A percentile compares a stretch with the other conserved stretches of the same genome.
These are phyloP conservation scores for Fusarium solani-melongenae DNA, from an alignment of 2,329 filamentous ascomycete species.

Conservation along the genomic window DNA sequence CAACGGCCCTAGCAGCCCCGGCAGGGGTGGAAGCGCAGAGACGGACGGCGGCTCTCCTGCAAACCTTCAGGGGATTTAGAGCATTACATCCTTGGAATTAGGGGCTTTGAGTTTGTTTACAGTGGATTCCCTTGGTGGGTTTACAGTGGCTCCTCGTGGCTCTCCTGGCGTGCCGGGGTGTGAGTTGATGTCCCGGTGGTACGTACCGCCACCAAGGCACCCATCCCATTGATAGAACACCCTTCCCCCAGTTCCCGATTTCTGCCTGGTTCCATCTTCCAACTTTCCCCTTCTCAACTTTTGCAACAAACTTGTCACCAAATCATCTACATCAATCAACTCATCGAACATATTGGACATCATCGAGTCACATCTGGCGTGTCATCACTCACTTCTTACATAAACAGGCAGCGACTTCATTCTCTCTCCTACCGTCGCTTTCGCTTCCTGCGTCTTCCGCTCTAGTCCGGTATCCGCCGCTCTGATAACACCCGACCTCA, in stretches of 20 bases:
- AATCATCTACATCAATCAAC: slow-evolving; percentile 23
- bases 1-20: slow-evolving; percentile 34
- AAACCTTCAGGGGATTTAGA: slow-evolving; percentile 11
- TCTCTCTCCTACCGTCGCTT: neutral
- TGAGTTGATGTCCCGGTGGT: slow-evolving; percentile 25
- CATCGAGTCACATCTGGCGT: neutral
- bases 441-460: slow-evolving; percentile 12
- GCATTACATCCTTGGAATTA: slow-evolving; percentile 15
- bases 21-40: neutral
- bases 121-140: slow-evolving; percentile 33
- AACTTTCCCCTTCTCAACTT: slow-evolving; percentile 38
- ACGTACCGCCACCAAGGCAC: slow-evolving; percentile 42
- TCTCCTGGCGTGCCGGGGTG: slow-evolving; percentile 19
- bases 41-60: neutral
- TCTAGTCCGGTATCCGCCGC: slow-evolving; percentile 20
- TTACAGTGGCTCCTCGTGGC: slow-evolving; percentile 28
- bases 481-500: slow-evolving; percentile 3
- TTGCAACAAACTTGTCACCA: slow-evolving; percentile 30
- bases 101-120: slow-evolving; percentile 32
- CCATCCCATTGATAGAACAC: slow-evolving; percentile 50
- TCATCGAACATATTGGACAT: slow-evolving; percentile 20
- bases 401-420: slow-evolving; percentile 12
- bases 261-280: slow-evolving; percentile 36
- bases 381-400: neutral
- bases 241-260: slow-evolving; percentile 42